These are phyloP conservation scores for Polychytrium aggregatum DNA, from an alignment of 192 early-diverging fungal genomes.

Conservation along the genomic window DNA sequence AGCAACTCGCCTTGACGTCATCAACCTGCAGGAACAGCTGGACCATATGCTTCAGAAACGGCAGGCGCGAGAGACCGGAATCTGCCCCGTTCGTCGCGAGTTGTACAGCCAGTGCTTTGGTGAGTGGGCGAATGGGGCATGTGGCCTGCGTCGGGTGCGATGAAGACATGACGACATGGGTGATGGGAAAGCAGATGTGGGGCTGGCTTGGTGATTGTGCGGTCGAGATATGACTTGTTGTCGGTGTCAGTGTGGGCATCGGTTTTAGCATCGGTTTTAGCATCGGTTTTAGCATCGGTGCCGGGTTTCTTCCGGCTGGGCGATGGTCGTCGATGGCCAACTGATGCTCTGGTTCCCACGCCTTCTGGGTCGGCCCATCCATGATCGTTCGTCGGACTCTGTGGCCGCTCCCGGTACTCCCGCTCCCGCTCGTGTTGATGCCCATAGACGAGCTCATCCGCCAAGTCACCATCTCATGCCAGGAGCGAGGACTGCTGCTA, in stretches of 20 bases:
- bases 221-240: too few relatives aligned
- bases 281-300: too few relatives aligned
- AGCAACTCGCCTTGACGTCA: slow-evolving; percentile 44
- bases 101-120: slow-evolving; percentile 57
- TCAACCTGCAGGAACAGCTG: slow-evolving; percentile 49
- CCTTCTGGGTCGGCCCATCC: not conserved
- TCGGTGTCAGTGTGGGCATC: too few relatives aligned
- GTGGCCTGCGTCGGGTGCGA: too few relatives aligned
- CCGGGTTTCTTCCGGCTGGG: too few relatives aligned
- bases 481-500: slow-evolving; percentile 48
- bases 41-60: slow-evolving; percentile 57
- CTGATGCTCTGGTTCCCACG: not conserved
- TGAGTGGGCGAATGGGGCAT: too few relatives aligned
- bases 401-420: not conserved
- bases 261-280: too few relatives aligned
- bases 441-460: slow-evolving; percentile 55
- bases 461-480: slow-evolving; percentile 55
- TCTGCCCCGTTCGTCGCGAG: slow-evolving; percentile 46
- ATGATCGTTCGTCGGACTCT: not conserved
- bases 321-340: too few relatives aligned
- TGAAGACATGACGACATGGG: too few relatives aligned
- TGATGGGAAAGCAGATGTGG: too few relatives aligned
- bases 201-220: not conserved
- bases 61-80: slow-evolving; percentile 53
- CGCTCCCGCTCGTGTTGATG: too few relatives aligned